Conservation (phyloP, 2,329 filamentous ascomycete species). For the Fusarium beomiforme region DNA sequence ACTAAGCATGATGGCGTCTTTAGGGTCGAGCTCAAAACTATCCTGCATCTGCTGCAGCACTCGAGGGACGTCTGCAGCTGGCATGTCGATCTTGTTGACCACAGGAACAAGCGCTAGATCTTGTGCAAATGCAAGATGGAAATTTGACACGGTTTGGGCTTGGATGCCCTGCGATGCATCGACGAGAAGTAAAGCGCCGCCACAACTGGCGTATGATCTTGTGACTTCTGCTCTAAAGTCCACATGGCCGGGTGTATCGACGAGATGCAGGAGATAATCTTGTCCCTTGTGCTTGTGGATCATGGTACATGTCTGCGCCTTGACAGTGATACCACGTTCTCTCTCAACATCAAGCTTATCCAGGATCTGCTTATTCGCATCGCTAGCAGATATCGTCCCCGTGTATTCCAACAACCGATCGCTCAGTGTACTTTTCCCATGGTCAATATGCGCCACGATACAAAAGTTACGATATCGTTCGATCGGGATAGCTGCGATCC, state of each 20-base stretch:
- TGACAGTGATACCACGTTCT: conserved; percentile 96
- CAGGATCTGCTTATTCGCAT: conserved; percentile 90
- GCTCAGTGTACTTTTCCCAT: conserved; percentile 96
- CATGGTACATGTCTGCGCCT: conserved; percentile 99
- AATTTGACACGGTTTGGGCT: conserved; percentile 98
- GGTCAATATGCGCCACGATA: conserved; percentile 98
- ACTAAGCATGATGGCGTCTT: conserved; percentile 77
- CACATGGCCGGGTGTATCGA: conserved; percentile 97
- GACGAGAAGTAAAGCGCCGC: conserved; percentile 89
- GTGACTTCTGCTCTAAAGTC: conserved; percentile 98
- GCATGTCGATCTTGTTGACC: conserved; percentile 96
- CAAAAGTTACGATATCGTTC: conserved; percentile 93
- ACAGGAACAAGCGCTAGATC: conserved; percentile 88
- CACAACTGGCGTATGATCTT: conserved; percentile 94
- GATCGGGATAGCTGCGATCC: conserved; percentile 80
- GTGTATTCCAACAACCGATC: conserved; percentile 94
- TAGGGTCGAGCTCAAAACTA: conserved; percentile 87
- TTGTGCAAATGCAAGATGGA: conserved; percentile 96
- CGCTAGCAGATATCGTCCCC: conserved; percentile 86
- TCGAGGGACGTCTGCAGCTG: conserved; percentile 85
- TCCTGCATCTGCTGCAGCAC: conserved; percentile 87
- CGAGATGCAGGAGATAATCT: conserved; percentile 93
- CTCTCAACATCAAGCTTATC: conserved; percentile 98
- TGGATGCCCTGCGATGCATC: conserved; percentile 97
- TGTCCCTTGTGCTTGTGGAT: conserved; percentile 86